These are phyloP conservation scores for Sclerotinia minor DNA, from an alignment of 2,329 filamentous ascomycete species.

Conservation along the genomic window DNA sequence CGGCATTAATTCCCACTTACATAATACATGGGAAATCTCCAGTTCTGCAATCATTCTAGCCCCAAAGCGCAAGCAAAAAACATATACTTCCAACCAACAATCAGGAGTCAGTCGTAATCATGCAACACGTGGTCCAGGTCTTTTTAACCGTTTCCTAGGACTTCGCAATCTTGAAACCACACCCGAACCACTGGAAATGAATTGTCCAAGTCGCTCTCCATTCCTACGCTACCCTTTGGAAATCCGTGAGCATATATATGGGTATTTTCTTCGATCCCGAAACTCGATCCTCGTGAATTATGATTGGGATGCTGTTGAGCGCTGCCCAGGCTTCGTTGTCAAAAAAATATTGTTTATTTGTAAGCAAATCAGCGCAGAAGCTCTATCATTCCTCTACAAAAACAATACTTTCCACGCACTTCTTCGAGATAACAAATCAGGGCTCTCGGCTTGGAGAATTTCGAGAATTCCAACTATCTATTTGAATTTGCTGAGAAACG, in stretches of 20 bases:
- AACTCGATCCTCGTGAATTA: slow-evolving; percentile 34
- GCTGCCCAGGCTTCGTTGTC: slow-evolving; percentile 23
- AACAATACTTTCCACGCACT: slow-evolving; percentile 35
- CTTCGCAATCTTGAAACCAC: neutral
- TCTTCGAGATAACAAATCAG: slow-evolving; percentile 25
- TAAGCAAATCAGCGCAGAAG: slow-evolving; percentile 34
- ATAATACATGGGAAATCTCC: slow-evolving; percentile 24
- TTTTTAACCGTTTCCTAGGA: neutral
- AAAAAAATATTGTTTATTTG: slow-evolving; percentile 30
- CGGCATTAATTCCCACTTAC: slow-evolving; percentile 13
- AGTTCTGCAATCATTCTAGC: slow-evolving; percentile 4
- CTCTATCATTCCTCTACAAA: slow-evolving; percentile 33
- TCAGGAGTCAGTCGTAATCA: neutral
- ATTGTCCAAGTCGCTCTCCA: slow-evolving; percentile 27
- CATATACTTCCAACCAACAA: neutral
- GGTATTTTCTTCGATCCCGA: slow-evolving; percentile 29
- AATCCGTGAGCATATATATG: slow-evolving; percentile 36
- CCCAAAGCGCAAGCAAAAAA: slow-evolving; percentile 16
- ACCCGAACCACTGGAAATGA: slow-evolving; percentile 22
- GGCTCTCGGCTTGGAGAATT: slow-evolving; percentile 5
- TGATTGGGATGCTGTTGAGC: slow-evolving; percentile 33
- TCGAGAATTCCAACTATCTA: slow-evolving; percentile 23
- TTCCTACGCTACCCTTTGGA: slow-evolving; percentile 35
- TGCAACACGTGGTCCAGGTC: neutral
- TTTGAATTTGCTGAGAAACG: slow-evolving; percentile 29